Percentiles rank a stretch among this genome's conserved stretches.
phyloP scores from a whole-genome alignment of 495 filamentous ascomycete species.

The Podospora pseudopauciseta region DNA sequence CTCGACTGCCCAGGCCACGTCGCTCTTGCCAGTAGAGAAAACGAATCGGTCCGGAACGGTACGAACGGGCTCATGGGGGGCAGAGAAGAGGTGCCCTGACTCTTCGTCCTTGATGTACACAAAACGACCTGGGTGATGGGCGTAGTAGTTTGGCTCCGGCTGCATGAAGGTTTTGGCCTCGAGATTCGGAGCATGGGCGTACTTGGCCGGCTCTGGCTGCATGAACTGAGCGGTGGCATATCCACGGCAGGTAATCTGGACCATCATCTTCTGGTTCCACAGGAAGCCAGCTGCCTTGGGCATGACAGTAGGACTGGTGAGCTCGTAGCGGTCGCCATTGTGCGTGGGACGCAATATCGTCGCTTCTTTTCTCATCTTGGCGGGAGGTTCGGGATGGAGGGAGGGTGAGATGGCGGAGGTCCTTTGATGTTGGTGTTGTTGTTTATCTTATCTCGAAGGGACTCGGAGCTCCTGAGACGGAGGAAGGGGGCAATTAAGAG shows the following conservation, averaged over 20 bases:
- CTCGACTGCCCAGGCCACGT: slow-evolving; percentile 52
- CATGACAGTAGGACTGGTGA: slow-evolving; percentile 52
- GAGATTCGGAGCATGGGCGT: slow-evolving; percentile 53
- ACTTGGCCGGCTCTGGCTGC: slow-evolving; percentile 58
- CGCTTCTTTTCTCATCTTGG: slow-evolving; percentile 30
- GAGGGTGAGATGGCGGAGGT: background rate
- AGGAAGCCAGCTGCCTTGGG: slow-evolving; percentile 55
- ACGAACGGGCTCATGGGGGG: slow-evolving; percentile 55
- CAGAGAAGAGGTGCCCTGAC: slow-evolving; percentile 50
- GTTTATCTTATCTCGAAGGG: background rate
- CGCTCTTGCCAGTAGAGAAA: slow-evolving; percentile 54
- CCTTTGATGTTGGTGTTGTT: slow-evolving; percentile 15
- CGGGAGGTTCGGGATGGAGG: slow-evolving; percentile 1
- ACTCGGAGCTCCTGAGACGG: background rate
- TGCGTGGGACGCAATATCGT: slow-evolving; percentile 43
- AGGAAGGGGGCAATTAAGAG: background rate
- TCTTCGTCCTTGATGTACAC: slow-evolving; percentile 59
- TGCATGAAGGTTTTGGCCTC: slow-evolving; percentile 60
- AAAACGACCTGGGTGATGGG: slow-evolving; percentile 56
- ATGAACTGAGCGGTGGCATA: slow-evolving; percentile 57
- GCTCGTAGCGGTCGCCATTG: slow-evolving; percentile 53
- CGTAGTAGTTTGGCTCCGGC: slow-evolving; percentile 56
- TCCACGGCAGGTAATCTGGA: slow-evolving; percentile 54
- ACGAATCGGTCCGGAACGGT: slow-evolving; percentile 45
- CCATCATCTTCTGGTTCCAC: slow-evolving; percentile 62